These are phyloP conservation scores for Chrysoporthe puriensis DNA, from an alignment of 2,329 filamentous ascomycete species.

Conservation along the genomic window DNA sequence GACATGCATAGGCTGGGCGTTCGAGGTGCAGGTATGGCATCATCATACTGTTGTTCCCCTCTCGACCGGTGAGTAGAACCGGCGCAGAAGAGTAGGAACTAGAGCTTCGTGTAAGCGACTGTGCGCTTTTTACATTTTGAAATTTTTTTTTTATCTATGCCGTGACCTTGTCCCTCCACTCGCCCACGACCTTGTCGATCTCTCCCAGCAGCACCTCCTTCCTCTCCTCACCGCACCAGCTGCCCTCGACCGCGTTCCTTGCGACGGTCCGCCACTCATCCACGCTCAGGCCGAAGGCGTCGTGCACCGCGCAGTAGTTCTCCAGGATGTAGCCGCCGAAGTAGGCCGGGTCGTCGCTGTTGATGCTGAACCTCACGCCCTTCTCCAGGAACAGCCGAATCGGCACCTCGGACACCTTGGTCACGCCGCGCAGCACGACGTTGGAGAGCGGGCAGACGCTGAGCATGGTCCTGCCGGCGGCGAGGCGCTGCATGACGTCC, in stretches of 20 bases:
- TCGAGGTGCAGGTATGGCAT: not conserved
- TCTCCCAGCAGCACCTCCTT: constrained; percentile 61
- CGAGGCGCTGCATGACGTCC: constrained; percentile 61
- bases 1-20: constrained; percentile 20
- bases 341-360: constrained; percentile 75
- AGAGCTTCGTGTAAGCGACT: not conserved
- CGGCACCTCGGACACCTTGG: constrained; percentile 58
- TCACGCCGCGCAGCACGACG: constrained; percentile 62
- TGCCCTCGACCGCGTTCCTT: constrained; percentile 64
- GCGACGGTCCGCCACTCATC: constrained; percentile 71
- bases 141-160: constrained; percentile 13
- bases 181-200: constrained; percentile 42
- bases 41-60: not conserved
- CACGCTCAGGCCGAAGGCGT: constrained; percentile 65
- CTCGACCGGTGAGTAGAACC: not conserved
- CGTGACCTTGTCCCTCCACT: constrained; percentile 31
- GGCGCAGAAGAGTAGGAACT: not conserved
- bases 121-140: not conserved
- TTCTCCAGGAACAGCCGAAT: constrained; percentile 65
- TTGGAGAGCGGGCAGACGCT: constrained; percentile 78
- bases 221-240: constrained; percentile 68
- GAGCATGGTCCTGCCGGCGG: constrained; percentile 60
- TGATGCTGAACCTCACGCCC: constrained; percentile 71
- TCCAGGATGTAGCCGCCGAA: constrained; percentile 77
- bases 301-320: constrained; percentile 77